Conservation (phyloP, 2,329 filamentous ascomycete genomes). For the Dothideomycetidae sp. region DNA sequence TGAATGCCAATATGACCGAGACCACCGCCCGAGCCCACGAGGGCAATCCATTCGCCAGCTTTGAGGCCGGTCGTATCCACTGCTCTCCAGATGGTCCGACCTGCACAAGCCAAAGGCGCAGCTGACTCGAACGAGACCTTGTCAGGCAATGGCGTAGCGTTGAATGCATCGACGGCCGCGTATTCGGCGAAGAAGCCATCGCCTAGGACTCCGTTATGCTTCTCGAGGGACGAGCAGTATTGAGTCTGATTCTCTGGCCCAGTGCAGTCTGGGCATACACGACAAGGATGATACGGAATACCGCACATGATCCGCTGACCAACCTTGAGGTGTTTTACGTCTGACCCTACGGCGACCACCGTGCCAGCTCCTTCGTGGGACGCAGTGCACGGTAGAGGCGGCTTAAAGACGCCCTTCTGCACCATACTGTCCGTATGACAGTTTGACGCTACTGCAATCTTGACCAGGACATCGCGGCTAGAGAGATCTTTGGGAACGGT, state of each 20-base stretch:
- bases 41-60: slow-evolving; percentile 26
- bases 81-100: slow-evolving; percentile 37
- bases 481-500: slow-evolving; percentile 34
- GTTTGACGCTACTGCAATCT: slow-evolving; percentile 44
- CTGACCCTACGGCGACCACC: slow-evolving; percentile 33
- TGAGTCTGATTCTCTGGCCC: slow-evolving; percentile 36
- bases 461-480: slow-evolving; percentile 44
- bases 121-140: slow-evolving; percentile 36
- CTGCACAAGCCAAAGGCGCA: slow-evolving; percentile 44
- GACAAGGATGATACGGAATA: slow-evolving; percentile 39
- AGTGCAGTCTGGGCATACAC: slow-evolving; percentile 37
- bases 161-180: slow-evolving; percentile 35
- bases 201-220: slow-evolving; percentile 35
- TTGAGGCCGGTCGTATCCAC: slow-evolving; percentile 30
- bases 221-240: slow-evolving; percentile 36
- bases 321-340: slow-evolving; percentile 29
- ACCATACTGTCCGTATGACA: slow-evolving; percentile 52
- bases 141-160: slow-evolving; percentile 34
- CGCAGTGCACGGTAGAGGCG: slow-evolving; percentile 36
- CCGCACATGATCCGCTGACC: slow-evolving; percentile 45
- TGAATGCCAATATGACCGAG: slow-evolving; percentile 41
- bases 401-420: slow-evolving; percentile 33
- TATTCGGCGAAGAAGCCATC: slow-evolving; percentile 47
- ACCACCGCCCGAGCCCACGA: slow-evolving; percentile 30
- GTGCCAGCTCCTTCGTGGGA: slow-evolving; percentile 46